Base-by-base conservation (phyloP, 2,329 filamentous ascomycete genomes). In the Venturia aucupariae region DNA sequence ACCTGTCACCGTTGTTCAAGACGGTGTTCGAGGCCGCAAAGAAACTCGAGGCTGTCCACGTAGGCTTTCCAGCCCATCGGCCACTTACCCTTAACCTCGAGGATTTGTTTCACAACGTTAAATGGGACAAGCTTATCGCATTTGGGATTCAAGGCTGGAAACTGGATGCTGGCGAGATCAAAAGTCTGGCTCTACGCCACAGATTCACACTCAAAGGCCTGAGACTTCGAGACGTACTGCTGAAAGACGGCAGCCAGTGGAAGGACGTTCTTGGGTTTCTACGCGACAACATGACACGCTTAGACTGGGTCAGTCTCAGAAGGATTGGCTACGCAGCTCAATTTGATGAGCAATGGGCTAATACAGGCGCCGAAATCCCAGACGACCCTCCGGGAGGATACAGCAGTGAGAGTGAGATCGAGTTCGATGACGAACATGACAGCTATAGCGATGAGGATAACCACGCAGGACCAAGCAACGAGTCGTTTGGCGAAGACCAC, bases 61-160 rank as follows among this genome's bases (percentile, higher is more conserved):
- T 89, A 41, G 85, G 86, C 3, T 89, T 88, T 68, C 83, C 84
- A 0, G 80, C 81, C 7, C 78, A 82, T 64, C 72, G 78, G 22
- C 85, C 85, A 0, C 73, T 88, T 2, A 80, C 79, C 27, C 72
- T 88, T 24, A 78, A 78, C 5, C 77, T 89, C 2, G 83, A 86
- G 66, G 78, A 81, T 6, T 77, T 89, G 30, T 88, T 89, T 70
- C 85, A 88, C 69, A 75, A 82, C 65, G 79, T 86, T 8, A 78
- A 79, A 54, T 88, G 85, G 84, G 79, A 82, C 17, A 82, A 82
- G 41, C 75, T 89, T 5, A 79, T 84, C 41, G 84, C 85, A 1
- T 82, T 89, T 64, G 86, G 86, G 1, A 81, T 89, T 27, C 84
- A 87, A 67, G 81, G 83, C 17, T 89, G 86, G 86, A 79, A 80